Conservation (phyloP, 768 basidiomycete genomes). For the Podaxis carcinomalis region DNA sequence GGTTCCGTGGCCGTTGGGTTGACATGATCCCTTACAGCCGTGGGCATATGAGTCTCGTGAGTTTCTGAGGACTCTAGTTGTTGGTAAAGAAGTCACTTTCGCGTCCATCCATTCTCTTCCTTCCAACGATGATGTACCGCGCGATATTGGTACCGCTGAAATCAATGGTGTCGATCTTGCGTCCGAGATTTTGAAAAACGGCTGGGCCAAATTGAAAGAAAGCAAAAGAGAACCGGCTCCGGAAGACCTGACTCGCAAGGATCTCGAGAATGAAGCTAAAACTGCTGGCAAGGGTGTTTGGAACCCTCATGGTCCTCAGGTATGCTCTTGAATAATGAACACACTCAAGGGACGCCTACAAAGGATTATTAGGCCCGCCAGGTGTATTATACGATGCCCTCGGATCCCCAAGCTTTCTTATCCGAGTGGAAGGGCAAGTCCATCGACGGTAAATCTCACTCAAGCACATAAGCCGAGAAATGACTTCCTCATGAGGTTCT, state of each 20-base stretch:
- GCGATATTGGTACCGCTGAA: slow-evolving; percentile 78
- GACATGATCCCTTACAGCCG: slow-evolving; percentile 41
- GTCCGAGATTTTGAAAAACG: slow-evolving; percentile 73
- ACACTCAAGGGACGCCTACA: neutral
- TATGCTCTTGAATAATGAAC: slow-evolving; percentile 18
- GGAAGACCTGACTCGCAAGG: slow-evolving; percentile 67
- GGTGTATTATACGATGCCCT: slow-evolving; percentile 85
- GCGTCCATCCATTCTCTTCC: slow-evolving; percentile 76
- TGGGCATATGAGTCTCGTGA: slow-evolving; percentile 95
- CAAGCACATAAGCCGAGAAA: neutral
- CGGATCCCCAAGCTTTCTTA: slow-evolving; percentile 85
- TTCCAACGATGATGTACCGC: slow-evolving; percentile 67
- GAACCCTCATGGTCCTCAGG: slow-evolving; percentile 79
- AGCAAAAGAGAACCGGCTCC: slow-evolving; percentile 78
- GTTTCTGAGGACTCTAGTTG: slow-evolving; percentile 77
- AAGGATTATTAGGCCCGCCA: slow-evolving; percentile 48
- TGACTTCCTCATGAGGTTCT: slow-evolving; percentile 3
- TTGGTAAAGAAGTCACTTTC: slow-evolving; percentile 91
- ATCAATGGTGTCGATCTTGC: slow-evolving; percentile 70
- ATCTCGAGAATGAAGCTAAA: slow-evolving; percentile 75
- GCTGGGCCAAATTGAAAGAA: slow-evolving; percentile 95
- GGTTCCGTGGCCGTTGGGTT: neutral
- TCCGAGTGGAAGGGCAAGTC: slow-evolving; percentile 88
- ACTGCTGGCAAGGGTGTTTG: slow-evolving; percentile 76
- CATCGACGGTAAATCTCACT: slow-evolving; percentile 64